phyloP scores from a whole-genome alignment of 2,329 filamentous ascomycete genomes.

The Neonectria neomacrospora region DNA sequence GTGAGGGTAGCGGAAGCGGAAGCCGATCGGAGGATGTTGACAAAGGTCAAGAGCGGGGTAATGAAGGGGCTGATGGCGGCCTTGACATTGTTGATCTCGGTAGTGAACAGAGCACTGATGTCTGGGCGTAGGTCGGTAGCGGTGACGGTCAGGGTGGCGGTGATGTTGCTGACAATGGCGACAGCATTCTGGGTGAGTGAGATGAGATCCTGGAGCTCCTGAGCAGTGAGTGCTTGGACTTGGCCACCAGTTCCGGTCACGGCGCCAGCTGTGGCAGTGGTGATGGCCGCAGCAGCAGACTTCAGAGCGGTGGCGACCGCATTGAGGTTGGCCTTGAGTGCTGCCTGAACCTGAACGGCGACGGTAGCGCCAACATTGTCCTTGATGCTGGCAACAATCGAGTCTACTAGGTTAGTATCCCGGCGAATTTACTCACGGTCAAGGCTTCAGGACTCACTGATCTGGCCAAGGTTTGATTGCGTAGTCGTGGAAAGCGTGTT shows the following conservation, averaged over 20 bases:
- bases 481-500: neutral
- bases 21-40: neutral
- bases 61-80: neutral
- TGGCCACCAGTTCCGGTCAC: neutral
- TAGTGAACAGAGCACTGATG: neutral
- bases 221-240: neutral
- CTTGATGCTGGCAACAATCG: neutral
- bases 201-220: neutral
- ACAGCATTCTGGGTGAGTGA: neutral
- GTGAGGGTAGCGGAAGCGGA: neutral
- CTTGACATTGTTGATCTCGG: neutral
- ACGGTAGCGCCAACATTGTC: neutral
- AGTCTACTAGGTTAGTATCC: neutral
- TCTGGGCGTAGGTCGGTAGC: neutral
- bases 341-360: neutral
- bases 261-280: neutral
- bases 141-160: neutral
- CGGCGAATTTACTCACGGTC: neutral
- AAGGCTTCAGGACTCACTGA: constrained; percentile 2
- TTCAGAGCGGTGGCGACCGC: neutral
- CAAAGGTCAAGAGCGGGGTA: neutral
- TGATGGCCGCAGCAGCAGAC: neutral
- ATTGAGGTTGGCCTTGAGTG: neutral
- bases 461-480: neutral
- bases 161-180: neutral